A percentile compares a stretch with the other conserved stretches of the same genome.
phyloP scores from a whole-genome alignment of 2,329 filamentous ascomycete genomes.

The Macrophomina phaseolina region DNA sequence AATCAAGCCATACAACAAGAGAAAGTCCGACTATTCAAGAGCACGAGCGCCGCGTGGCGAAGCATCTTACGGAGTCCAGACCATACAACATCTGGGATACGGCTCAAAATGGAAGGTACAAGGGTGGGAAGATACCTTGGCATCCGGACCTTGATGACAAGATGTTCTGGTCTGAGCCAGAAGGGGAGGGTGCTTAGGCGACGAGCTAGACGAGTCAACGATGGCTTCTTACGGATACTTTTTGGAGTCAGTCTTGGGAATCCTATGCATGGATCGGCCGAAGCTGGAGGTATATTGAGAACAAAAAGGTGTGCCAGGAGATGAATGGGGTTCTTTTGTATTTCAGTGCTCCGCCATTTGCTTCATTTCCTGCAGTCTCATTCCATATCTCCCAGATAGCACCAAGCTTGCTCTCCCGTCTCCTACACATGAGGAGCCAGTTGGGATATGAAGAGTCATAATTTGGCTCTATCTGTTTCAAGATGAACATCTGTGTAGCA shows the following conservation, averaged over 20 bases:
- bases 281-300: too few relatives aligned
- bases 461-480: too few relatives aligned
- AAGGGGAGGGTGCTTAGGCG: background rate
- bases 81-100: conserved; percentile 6
- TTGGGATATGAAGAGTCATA: too few relatives aligned
- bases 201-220: background rate
- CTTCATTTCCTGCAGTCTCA: too few relatives aligned
- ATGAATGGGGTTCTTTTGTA: too few relatives aligned
- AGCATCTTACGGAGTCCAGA: background rate
- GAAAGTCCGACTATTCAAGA: background rate
- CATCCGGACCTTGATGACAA: conserved; percentile 31
- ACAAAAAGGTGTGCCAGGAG: too few relatives aligned
- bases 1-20: background rate
- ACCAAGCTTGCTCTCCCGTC: too few relatives aligned
- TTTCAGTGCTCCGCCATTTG: too few relatives aligned
- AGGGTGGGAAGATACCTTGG: conserved; percentile 34
- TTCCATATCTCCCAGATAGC: too few relatives aligned
- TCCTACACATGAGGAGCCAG: too few relatives aligned
- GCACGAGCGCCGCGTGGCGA: background rate
- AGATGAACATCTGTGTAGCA: too few relatives aligned
- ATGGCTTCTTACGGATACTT: background rate
- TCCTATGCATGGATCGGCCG: background rate
- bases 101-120: background rate
- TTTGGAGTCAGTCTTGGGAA: background rate
- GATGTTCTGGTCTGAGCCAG: conserved; percentile 36